Conservation (phyloP, 2,329 filamentous ascomycete species). For the Exophiala viscosa region DNA sequence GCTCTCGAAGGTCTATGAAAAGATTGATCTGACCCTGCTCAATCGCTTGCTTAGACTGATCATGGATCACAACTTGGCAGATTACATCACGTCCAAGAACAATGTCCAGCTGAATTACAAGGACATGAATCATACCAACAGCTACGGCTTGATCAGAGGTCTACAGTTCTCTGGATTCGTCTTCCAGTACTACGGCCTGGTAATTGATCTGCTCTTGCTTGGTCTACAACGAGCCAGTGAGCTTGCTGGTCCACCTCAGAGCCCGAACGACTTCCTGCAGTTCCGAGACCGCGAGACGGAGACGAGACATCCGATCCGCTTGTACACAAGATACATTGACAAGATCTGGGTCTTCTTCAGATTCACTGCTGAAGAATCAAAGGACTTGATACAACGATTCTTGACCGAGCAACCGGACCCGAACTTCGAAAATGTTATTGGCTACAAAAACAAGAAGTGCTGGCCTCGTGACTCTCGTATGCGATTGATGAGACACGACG, state of each 20-base stretch:
- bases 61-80: conserved; percentile 98
- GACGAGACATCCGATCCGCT: conserved; percentile 85
- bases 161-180: conserved; percentile 98
- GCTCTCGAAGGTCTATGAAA: conserved; percentile 98
- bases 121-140: conserved; percentile 99
- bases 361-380: conserved; percentile 88
- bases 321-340: conserved; percentile 98
- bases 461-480: conserved; percentile 97
- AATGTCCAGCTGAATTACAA: conserved; percentile 99
- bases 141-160: conserved; percentile 96
- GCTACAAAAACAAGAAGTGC: conserved; percentile 99
- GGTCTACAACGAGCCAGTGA: conserved; percentile 96
- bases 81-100: conserved; percentile 99
- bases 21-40: conserved; percentile 93
- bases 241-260: conserved; percentile 89
- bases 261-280: conserved; percentile 94
- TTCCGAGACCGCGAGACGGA: conserved; percentile 93
- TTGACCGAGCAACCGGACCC: conserved; percentile 97
- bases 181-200: conserved; percentile 97
- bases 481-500: conserved; percentile 97
- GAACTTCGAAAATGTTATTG: conserved; percentile 98
- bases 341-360: conserved; percentile 98
- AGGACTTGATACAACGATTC: conserved; percentile 95
- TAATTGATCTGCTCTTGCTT: conserved; percentile 86
- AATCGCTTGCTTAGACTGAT: conserved; percentile 90